Percentiles rank a stretch among this genome's conserved stretches.
Evolutionary conservation across 2,329 filamentous ascomycete species (phyloP).

Genomic region (Aspergillus latus): DNA sequence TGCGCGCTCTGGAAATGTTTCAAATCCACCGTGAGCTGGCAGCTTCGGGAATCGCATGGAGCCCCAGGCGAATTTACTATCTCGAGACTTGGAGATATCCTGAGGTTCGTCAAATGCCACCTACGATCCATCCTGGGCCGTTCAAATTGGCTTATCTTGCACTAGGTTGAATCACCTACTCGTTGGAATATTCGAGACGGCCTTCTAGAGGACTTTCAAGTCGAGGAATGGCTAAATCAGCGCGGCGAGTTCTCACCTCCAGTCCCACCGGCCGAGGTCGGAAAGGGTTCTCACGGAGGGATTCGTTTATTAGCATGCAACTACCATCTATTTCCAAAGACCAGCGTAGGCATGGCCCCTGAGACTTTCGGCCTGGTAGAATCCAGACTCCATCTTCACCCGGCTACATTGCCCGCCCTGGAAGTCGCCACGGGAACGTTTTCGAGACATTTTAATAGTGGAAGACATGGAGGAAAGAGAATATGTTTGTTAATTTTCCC

Average conservation of each 20-base stretch:
- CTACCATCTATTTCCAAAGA: background rate
- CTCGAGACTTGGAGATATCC: background rate
- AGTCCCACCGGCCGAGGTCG: background rate
- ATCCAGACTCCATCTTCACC: background rate
- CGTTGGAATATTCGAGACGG: slow-evolving; percentile 1
- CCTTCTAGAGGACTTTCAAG: background rate
- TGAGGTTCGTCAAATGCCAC: background rate
- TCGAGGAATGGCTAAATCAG: slow-evolving; percentile 2
- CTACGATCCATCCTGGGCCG: background rate
- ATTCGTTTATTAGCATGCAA: slow-evolving; percentile 3
- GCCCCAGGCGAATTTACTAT: background rate
- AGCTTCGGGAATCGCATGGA: background rate
- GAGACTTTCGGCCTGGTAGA: background rate
- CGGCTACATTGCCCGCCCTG: background rate
- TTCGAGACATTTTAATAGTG: background rate
- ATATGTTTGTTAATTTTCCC: background rate
- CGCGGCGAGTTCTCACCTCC: background rate
- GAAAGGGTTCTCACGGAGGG: background rate
- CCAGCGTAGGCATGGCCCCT: background rate
- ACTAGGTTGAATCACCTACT: background rate
- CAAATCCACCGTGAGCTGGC: background rate
- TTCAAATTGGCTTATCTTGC: background rate
- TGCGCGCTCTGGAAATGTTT: background rate
- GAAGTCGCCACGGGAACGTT: slow-evolving; percentile 1
- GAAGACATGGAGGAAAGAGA: background rate